phyloP scores from a whole-genome alignment of 2,329 filamentous ascomycete genomes.

The Microdochium trichocladiopsis region DNA sequence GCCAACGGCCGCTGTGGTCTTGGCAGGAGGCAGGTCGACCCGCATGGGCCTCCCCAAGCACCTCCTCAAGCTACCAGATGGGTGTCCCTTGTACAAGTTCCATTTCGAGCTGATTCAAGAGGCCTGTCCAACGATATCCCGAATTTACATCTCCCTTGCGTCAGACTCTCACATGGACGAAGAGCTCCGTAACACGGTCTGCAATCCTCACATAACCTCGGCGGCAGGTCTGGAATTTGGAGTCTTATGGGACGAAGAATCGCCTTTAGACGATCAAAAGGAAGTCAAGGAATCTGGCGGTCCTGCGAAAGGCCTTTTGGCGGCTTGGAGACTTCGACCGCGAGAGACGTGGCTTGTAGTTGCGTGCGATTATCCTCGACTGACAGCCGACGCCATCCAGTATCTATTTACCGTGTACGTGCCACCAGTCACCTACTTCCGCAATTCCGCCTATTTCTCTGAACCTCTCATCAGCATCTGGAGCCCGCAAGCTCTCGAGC shows the following conservation, averaged over 20 bases:
- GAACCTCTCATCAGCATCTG: not conserved
- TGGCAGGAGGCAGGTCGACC: conserved; percentile 22
- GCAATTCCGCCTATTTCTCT: not conserved
- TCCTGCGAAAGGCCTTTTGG: not conserved
- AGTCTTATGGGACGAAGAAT: not conserved
- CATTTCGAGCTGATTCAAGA: conserved; percentile 6
- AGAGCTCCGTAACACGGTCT: not conserved
- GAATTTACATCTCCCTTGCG: not conserved
- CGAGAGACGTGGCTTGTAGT: not conserved
- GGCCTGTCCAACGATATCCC: not conserved
- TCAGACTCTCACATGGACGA: not conserved
- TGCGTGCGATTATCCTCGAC: not conserved
- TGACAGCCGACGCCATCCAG: not conserved
- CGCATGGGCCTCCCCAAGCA: conserved; percentile 22
- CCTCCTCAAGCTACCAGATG: conserved; percentile 18
- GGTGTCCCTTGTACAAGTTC: conserved; percentile 17
- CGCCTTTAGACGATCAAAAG: not conserved
- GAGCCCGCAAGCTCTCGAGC: not conserved
- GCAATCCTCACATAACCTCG: not conserved
- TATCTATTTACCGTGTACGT: not conserved
- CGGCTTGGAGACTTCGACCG: not conserved
- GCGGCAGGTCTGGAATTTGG: not conserved
- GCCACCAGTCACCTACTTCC: not conserved
- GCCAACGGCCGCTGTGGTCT: no score
- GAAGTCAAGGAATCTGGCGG: not conserved